Conservation (phyloP, 139 green algal species). For the Deuterostichococcus epilithicus region DNA sequence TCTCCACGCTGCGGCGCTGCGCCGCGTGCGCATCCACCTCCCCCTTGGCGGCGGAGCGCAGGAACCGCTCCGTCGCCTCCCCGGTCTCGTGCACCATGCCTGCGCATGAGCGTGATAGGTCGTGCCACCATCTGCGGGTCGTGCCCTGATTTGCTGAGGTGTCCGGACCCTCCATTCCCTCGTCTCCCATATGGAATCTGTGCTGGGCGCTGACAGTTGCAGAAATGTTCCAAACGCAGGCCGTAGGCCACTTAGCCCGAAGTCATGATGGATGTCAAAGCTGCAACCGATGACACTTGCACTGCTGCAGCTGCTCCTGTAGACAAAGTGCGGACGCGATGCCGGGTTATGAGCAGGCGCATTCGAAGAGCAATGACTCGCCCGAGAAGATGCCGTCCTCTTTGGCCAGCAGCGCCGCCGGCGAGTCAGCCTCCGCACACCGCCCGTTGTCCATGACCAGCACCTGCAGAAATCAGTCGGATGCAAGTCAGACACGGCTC, state of each 20-base stretch:
- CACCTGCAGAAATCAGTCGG: constrained; percentile 13
- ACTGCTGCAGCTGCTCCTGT: too few relatives aligned
- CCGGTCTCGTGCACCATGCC: constrained; percentile 34
- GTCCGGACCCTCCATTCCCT: too few relatives aligned
- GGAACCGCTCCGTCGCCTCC: constrained; percentile 21
- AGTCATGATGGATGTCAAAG: too few relatives aligned
- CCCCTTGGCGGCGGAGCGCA: constrained; percentile 14
- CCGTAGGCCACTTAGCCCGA: too few relatives aligned
- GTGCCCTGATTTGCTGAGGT: too few relatives aligned
- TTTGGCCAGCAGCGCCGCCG: constrained; percentile 32
- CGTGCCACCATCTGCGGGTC: neutral
- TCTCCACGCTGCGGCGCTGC: neutral
- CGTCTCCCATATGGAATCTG: too few relatives aligned
- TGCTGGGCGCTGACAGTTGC: too few relatives aligned
- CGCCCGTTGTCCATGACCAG: constrained; percentile 49
- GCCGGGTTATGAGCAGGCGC: neutral
- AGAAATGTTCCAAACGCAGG: too few relatives aligned
- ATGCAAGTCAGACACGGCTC: too few relatives aligned
- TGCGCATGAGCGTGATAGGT: neutral
- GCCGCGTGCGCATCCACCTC: constrained; percentile 8
- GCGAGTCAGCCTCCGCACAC: constrained; percentile 38
- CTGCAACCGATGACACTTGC: too few relatives aligned
- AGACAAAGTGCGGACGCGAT: too few relatives aligned
- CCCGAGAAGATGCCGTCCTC: constrained; percentile 26
- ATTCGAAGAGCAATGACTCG: constrained; percentile 2